These are phyloP conservation scores for Hemerocallis citrina DNA, from an alignment of 106 monocot genomes.

Conservation along the genomic window DNA sequence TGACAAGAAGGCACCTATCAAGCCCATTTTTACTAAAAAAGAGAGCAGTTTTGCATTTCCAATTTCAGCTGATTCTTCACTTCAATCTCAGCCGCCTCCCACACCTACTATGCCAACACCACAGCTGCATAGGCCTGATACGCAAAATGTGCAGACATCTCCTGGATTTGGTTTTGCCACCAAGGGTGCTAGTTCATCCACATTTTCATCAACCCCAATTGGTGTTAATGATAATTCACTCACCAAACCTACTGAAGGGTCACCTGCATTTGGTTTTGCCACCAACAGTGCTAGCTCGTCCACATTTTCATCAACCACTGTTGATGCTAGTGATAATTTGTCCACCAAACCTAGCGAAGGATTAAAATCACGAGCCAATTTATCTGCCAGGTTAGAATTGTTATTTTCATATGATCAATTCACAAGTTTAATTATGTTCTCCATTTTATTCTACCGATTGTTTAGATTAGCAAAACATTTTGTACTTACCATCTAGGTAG, in stretches of 20 bases:
- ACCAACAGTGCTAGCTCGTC: too few species aligned
- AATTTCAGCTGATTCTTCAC: slow-evolving; percentile 7
- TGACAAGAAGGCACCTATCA: slow-evolving; percentile 1
- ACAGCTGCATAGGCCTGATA: slow-evolving; percentile 4
- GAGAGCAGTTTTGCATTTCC: slow-evolving; percentile 27
- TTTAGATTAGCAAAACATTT: too few species aligned
- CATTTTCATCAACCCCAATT: slow-evolving; percentile 7
- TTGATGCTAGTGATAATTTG: too few species aligned
- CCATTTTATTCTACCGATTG: too few species aligned
- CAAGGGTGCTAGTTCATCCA: slow-evolving; percentile 7
- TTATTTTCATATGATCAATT: too few species aligned
- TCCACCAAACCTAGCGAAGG: too few species aligned
- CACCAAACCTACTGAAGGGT: slow-evolving; percentile 5
- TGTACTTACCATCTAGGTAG: too few species aligned
- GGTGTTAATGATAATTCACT: slow-evolving; percentile 10
- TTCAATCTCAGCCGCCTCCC: slow-evolving; percentile 3
- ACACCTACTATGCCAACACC: slow-evolving; percentile 15
- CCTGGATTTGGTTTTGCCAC: slow-evolving; percentile 18
- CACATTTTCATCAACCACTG: too few species aligned
- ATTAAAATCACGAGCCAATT: too few species aligned
- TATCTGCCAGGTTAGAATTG: slow-evolving; percentile 2
- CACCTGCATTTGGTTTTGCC: too few species aligned
- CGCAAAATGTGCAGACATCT: slow-evolving; percentile 5
- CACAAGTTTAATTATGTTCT: too few species aligned
- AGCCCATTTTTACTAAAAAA: slow-evolving; percentile 6